phyloP scores from a whole-genome alignment of 192 early-diverging fungal genomes.

The Coemansia sp. region DNA sequence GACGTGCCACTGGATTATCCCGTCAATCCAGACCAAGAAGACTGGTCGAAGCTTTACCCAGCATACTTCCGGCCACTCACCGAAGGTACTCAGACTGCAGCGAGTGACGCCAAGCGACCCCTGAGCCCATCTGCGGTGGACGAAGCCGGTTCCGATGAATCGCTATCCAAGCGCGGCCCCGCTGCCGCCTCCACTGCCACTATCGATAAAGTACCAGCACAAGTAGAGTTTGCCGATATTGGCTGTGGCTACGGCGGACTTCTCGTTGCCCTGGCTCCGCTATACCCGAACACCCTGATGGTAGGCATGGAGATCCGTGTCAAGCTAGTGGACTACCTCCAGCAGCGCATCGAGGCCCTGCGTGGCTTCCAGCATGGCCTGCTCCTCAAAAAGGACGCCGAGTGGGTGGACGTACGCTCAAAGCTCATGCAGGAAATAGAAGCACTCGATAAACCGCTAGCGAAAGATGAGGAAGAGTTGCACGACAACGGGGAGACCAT shows the following conservation, averaged over 20 bases:
- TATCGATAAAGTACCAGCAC: conserved; percentile 5
- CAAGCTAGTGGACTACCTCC: conserved; percentile 93
- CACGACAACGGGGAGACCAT: conserved; percentile 54
- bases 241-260: conserved; percentile 98
- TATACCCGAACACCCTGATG: conserved; percentile 93
- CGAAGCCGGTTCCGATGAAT: neutral
- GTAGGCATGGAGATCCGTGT: conserved; percentile 99
- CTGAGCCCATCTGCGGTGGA: conserved; percentile 13
- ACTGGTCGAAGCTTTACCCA: conserved; percentile 92
- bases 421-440: conserved; percentile 41
- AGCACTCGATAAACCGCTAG: conserved; percentile 6
- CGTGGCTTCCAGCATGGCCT: conserved; percentile 62
- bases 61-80: conserved; percentile 40
- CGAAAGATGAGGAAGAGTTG: conserved; percentile 27
- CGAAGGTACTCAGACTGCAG: conserved; percentile 8
- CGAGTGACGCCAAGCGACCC: conserved; percentile 22
- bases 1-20: conserved; percentile 94
- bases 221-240: conserved; percentile 96
- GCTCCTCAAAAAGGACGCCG: conserved; percentile 12
- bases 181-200: neutral
- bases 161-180: conserved; percentile 35
- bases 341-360: conserved; percentile 85
- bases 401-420: conserved; percentile 57
- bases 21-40: conserved; percentile 75
- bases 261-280: conserved; percentile 80